A percentile compares a stretch with the other conserved stretches of the same genome.
Evolutionary conservation across 139 green algal species (phyloP).

Genomic region (Dunaliella primolecta): DNA sequence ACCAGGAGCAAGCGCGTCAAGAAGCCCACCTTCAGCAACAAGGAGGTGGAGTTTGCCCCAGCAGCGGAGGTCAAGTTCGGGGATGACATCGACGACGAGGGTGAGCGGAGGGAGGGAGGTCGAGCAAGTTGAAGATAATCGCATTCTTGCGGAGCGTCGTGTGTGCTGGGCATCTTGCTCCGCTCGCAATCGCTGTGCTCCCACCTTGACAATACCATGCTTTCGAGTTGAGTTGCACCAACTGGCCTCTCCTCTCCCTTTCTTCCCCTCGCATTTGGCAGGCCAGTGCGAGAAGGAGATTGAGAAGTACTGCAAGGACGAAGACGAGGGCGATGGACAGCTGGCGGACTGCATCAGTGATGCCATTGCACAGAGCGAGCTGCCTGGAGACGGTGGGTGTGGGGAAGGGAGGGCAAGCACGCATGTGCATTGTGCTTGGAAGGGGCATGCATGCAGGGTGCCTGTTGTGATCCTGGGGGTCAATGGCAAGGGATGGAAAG

Average conservation of each 20-base stretch:
- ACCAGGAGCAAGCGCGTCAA: constrained; percentile 12
- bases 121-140: no score
- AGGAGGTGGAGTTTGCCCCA: constrained; percentile 37
- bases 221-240: no score
- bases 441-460: not conserved
- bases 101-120: no score
- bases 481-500: no score
- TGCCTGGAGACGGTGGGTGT: constrained; percentile 17
- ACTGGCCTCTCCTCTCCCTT: no score
- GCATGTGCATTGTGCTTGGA: not conserved
- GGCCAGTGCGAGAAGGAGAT: constrained; percentile 64
- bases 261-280: no score
- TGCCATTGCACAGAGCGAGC: constrained; percentile 46
- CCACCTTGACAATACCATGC: no score
- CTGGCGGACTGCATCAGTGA: constrained; percentile 67
- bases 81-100: constrained; percentile 43
- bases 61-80: constrained; percentile 36
- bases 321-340: constrained; percentile 50
- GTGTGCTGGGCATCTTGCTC: no score
- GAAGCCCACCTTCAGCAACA: constrained; percentile 16
- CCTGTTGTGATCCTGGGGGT: no score
- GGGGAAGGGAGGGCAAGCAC: not conserved
- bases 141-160: no score
- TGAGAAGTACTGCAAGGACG: constrained; percentile 54
- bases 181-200: no score